phyloP scores from a whole-genome alignment of 768 basidiomycete species.

The Boletus tylopilopsis region DNA sequence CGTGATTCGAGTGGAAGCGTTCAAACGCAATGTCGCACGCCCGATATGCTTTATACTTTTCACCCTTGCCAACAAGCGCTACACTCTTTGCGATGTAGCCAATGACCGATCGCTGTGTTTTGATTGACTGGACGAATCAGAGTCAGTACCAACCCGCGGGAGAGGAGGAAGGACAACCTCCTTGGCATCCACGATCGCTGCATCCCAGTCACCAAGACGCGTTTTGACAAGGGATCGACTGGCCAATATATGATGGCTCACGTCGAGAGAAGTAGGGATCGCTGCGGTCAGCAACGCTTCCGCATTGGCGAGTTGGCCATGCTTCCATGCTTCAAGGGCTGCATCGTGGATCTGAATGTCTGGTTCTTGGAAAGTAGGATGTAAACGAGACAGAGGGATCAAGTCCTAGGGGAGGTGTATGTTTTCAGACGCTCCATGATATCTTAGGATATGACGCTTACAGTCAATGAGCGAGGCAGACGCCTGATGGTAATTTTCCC shows the following conservation, averaged over 20 bases:
- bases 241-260: neutral
- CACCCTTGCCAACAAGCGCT: neutral
- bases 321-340: neutral
- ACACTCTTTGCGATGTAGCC: slow-evolving; percentile 3
- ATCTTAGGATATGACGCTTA: neutral
- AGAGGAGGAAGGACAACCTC: neutral
- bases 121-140: neutral
- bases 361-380: neutral
- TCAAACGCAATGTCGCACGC: neutral
- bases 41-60: neutral
- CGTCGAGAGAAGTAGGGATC: neutral
- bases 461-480: neutral
- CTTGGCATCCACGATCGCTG: neutral
- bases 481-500: neutral
- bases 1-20: neutral
- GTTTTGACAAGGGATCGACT: neutral
- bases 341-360: neutral
- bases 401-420: neutral
- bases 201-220: neutral
- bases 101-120: neutral
- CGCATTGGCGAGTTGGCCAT: neutral
- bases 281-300: neutral
- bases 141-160: too few relatives aligned
- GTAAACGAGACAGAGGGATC: neutral
- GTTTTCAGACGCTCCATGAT: neutral